Evolutionary conservation across 345 rosid species (phyloP).

Genomic region (Geranium brycei): DNA sequence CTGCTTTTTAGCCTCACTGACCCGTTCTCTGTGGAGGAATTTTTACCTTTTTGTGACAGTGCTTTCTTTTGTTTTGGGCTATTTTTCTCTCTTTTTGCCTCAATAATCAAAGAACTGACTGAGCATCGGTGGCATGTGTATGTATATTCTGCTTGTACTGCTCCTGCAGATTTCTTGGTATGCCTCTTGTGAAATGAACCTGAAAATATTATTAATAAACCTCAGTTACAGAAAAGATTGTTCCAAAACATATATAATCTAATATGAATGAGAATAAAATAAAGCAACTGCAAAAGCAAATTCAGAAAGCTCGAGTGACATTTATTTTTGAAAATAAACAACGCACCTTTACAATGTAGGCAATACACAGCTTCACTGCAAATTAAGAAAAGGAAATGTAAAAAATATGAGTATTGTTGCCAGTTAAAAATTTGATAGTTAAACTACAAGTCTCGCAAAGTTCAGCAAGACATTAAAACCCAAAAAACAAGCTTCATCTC

Average conservation of each 20-base stretch:
- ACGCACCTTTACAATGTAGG: slow-evolving; percentile 67
- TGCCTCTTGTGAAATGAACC: slow-evolving; percentile 79
- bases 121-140: slow-evolving; percentile 59
- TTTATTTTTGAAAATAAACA: slow-evolving; percentile 8
- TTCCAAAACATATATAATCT: not conserved
- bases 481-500: not conserved
- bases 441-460: not conserved
- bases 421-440: not conserved
- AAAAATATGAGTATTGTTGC: slow-evolving; percentile 1
- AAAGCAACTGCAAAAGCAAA: not conserved
- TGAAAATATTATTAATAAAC: slow-evolving; percentile 24
- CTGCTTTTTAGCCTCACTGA: slow-evolving; percentile 16
- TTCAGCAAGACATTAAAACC: not conserved
- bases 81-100: slow-evolving; percentile 19
- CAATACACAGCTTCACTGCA: slow-evolving; percentile 89
- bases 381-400: slow-evolving; percentile 4
- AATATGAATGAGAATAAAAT: not conserved
- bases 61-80: slow-evolving; percentile 27
- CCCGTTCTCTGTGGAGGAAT: slow-evolving; percentile 19
- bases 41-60: slow-evolving; percentile 21
- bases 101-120: slow-evolving; percentile 24
- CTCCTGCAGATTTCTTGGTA: slow-evolving; percentile 43
- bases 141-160: slow-evolving; percentile 21
- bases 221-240: slow-evolving; percentile 1
- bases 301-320: not conserved